These are phyloP conservation scores for Talaromyces borbonicus DNA, from an alignment of 495 filamentous ascomycete species.

Conservation along the genomic window DNA sequence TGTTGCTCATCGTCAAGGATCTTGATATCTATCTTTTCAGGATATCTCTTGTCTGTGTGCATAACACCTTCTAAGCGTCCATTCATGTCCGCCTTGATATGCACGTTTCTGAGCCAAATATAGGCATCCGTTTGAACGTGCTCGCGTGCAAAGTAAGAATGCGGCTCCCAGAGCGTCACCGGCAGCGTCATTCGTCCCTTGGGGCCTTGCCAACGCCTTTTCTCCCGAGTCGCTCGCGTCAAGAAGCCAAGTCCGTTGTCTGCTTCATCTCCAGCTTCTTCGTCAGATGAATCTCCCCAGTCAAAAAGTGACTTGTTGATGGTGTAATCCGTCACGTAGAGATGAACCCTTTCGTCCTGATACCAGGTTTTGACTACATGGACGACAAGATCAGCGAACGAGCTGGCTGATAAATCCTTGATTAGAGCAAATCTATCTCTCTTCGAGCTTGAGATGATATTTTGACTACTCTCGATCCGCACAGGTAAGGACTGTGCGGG, in stretches of 20 bases:
- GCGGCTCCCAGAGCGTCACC: slow-evolving; percentile 60
- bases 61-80: slow-evolving; percentile 62
- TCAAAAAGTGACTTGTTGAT: slow-evolving; percentile 50
- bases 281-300: slow-evolving; percentile 30
- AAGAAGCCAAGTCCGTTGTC: slow-evolving; percentile 43
- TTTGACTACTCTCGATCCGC: background rate
- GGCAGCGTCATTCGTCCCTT: slow-evolving; percentile 65
- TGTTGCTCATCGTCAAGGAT: slow-evolving; percentile 27
- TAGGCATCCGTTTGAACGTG: slow-evolving; percentile 49
- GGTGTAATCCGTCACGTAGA: slow-evolving; percentile 88
- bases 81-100: slow-evolving; percentile 44
- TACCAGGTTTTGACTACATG: slow-evolving; percentile 61
- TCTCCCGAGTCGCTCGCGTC: slow-evolving; percentile 5
- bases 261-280: slow-evolving; percentile 27
- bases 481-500: slow-evolving; percentile 4
- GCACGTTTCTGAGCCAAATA: slow-evolving; percentile 61
- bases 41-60: slow-evolving; percentile 47
- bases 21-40: slow-evolving; percentile 44
- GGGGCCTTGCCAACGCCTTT: slow-evolving; percentile 63
- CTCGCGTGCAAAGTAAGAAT: slow-evolving; percentile 47
- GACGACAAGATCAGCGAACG: slow-evolving; percentile 63
- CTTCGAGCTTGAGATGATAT: background rate
- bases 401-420: slow-evolving; percentile 46
- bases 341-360: slow-evolving; percentile 37
- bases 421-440: slow-evolving; percentile 53